phyloP scores from a whole-genome alignment of 305 asterid species.

The Fraxinus nigra region DNA sequence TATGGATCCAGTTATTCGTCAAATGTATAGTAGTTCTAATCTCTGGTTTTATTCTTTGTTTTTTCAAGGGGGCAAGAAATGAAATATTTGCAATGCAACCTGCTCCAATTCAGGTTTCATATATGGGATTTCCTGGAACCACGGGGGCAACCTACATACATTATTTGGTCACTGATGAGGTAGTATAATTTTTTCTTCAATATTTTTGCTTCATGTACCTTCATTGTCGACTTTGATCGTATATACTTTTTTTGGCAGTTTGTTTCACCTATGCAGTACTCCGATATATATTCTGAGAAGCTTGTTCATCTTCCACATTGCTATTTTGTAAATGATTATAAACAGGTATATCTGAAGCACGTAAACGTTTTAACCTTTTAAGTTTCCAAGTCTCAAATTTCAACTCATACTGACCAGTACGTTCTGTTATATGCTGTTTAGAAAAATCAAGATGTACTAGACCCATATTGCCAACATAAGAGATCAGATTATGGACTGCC shows the following conservation, averaged over 20 bases:
- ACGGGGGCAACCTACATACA: conserved; percentile 93
- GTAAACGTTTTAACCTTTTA: not conserved
- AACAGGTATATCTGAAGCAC: conserved; percentile 59
- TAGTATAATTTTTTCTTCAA: conserved; percentile 20
- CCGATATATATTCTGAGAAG: conserved; percentile 91
- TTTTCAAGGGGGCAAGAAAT: conserved; percentile 87
- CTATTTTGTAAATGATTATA: conserved; percentile 93
- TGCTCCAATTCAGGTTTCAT: conserved; percentile 98
- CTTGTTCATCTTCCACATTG: conserved; percentile 96
- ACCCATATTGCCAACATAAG: conserved; percentile 70
- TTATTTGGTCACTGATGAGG: conserved; percentile 97
- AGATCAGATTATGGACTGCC: conserved; percentile 95
- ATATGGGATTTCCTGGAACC: conserved; percentile 99
- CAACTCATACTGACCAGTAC: conserved; percentile 18
- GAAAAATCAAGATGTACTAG: conserved; percentile 94
- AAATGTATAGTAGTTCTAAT: conserved; percentile 11
- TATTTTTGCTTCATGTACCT: not conserved
- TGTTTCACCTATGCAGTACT: conserved; percentile 77
- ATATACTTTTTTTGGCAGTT: conserved; percentile 50
- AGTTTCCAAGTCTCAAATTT: not conserved
- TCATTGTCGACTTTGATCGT: not conserved
- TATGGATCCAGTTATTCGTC: not conserved
- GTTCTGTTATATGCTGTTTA: conserved; percentile 23
- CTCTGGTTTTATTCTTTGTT: conserved; percentile 4
- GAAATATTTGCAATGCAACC: conserved; percentile 99